These are phyloP conservation scores for Hypoxylon lienhwacheense DNA, from an alignment of 495 filamentous ascomycete genomes.

Conservation along the genomic window DNA sequence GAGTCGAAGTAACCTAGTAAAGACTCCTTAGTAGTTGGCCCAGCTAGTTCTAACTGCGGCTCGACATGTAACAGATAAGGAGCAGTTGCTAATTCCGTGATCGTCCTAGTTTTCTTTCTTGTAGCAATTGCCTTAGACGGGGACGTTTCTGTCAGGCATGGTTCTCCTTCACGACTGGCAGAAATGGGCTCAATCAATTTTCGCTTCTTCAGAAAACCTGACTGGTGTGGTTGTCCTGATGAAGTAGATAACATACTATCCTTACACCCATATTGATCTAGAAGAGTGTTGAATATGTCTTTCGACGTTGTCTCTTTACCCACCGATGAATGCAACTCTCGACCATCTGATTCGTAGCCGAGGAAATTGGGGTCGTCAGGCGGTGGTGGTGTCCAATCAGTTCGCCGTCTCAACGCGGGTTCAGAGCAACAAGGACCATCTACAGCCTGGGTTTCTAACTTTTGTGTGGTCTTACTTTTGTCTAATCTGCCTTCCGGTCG, in stretches of 20 bases:
- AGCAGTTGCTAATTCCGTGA: constrained; percentile 82
- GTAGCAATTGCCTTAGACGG: constrained; percentile 53
- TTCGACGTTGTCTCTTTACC: constrained; percentile 8
- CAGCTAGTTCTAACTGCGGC: constrained; percentile 31
- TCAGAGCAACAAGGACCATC: constrained; percentile 40
- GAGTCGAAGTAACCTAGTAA: constrained; percentile 40
- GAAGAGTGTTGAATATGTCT: constrained; percentile 42
- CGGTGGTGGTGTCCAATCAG: constrained; percentile 62
- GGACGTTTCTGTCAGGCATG: constrained; percentile 38
- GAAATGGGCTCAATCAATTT: constrained; percentile 53
- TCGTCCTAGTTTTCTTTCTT: constrained; percentile 76
- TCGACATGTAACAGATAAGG: constrained; percentile 59
- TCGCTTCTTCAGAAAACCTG: constrained; percentile 50
- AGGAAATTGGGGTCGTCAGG: constrained; percentile 29
- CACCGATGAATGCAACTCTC: constrained; percentile 34
- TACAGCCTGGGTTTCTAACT: constrained; percentile 13
- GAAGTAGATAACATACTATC: constrained; percentile 4
- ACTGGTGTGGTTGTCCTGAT: neutral
- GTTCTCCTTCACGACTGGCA: constrained; percentile 24
- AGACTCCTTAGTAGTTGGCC: constrained; percentile 35
- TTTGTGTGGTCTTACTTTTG: neutral
- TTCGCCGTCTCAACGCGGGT: constrained; percentile 53
- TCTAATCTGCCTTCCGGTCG: neutral
- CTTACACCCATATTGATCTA: constrained; percentile 39
- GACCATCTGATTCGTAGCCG: constrained; percentile 28